phyloP scores from a whole-genome alignment of 2,329 filamentous ascomycete species.

The Pleoardoris graminearum region DNA sequence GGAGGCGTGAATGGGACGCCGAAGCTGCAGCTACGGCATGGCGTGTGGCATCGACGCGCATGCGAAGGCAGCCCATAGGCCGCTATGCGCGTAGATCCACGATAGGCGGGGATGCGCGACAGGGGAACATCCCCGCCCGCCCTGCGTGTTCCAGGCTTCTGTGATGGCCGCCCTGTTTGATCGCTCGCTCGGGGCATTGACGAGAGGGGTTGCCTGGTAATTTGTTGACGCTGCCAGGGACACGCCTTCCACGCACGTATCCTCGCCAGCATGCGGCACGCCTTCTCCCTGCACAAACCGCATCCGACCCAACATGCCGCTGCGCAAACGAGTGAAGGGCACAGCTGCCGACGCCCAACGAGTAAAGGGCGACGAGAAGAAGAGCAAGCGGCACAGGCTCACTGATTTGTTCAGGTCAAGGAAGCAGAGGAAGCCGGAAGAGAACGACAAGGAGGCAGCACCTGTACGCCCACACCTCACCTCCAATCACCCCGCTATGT shows the following conservation, averaged over 20 bases:
- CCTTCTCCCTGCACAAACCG: conserved; percentile 5
- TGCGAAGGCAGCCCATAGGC: conserved; percentile 24
- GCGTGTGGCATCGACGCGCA: conserved; percentile 22
- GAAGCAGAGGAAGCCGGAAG: conserved; percentile 29
- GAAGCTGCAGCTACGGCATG: conserved; percentile 22
- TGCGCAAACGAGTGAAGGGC: conserved; percentile 26
- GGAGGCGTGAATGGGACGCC: conserved; percentile 12
- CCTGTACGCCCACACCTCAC: conserved; percentile 22
- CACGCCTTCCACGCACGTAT: conserved; percentile 21
- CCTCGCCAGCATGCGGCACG: conserved; percentile 27
- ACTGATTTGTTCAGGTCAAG: conserved; percentile 36
- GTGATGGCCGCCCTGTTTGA: conserved; percentile 38
- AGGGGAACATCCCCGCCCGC: conserved; percentile 27
- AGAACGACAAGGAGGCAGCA: conserved; percentile 17
- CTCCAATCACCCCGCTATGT: conserved; percentile 2
- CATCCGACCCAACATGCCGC: conserved; percentile 27
- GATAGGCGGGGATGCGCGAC: conserved; percentile 31
- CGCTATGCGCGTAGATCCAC: conserved; percentile 24
- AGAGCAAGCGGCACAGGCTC: conserved; percentile 37
- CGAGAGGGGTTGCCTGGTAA: conserved; percentile 17
- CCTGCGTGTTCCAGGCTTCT: conserved; percentile 12
- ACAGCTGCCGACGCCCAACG: conserved; percentile 4
- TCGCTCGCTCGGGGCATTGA: conserved; percentile 12
- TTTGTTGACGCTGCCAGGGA: conserved; percentile 27
- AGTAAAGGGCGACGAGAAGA: conserved; percentile 28